These are phyloP conservation scores for Quercus cerris DNA, from an alignment of 306 rosid genomes.

Conservation along the genomic window DNA sequence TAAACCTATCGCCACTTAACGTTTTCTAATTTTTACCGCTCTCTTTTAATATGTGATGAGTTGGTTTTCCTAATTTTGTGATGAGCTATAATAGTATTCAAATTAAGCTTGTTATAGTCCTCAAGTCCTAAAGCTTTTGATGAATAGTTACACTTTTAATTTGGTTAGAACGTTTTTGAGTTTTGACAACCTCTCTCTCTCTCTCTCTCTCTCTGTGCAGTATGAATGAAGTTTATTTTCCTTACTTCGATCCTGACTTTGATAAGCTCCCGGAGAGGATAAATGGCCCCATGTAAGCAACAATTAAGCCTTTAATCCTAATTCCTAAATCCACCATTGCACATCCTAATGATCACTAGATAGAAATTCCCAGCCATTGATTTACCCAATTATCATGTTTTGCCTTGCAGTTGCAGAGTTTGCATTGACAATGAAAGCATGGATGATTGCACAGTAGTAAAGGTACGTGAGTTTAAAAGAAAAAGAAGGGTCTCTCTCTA, in stretches of 20 bases:
- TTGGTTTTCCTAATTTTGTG: no score
- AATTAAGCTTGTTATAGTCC: background rate
- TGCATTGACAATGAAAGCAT: constrained; percentile 63
- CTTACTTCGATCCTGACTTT: constrained; percentile 79
- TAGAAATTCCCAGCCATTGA: background rate
- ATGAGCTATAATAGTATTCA: no score
- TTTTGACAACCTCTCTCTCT: background rate
- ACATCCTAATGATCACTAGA: background rate
- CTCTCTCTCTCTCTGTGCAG: constrained; percentile 25
- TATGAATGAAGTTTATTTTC: constrained; percentile 62
- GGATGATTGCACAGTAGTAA: constrained; percentile 67
- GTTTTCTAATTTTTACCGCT: background rate
- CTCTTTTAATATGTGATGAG: background rate
- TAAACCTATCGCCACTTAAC: background rate
- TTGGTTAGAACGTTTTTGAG: background rate
- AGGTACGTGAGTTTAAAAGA: constrained; percentile 29
- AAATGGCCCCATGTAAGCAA: constrained; percentile 64
- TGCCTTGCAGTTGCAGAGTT: constrained; percentile 47
- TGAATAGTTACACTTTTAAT: background rate
- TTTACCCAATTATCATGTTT: background rate
- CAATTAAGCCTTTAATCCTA: background rate
- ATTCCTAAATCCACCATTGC: background rate
- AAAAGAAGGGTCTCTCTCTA: no score
- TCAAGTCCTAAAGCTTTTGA: background rate
- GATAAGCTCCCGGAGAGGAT: constrained; percentile 60